These are phyloP conservation scores for Fraxinus baroniana DNA, from an alignment of 305 asterid species.

Conservation along the genomic window DNA sequence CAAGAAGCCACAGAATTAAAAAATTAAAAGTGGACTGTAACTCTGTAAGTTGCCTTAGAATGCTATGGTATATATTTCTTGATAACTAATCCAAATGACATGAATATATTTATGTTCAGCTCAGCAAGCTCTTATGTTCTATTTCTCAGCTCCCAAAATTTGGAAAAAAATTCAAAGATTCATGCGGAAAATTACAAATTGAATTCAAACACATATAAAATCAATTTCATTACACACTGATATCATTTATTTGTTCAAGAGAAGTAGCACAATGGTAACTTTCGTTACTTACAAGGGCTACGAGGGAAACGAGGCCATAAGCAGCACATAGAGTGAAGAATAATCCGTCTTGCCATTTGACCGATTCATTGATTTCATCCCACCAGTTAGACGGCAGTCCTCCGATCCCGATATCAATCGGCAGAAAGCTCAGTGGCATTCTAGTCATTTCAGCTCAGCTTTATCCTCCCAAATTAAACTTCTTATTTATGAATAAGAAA, in stretches of 20 bases:
- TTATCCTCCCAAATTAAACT: neutral
- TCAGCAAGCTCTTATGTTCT: neutral
- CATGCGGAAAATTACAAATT: conserved; percentile 15
- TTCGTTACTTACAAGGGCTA: conserved; percentile 64
- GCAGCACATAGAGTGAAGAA: conserved; percentile 76
- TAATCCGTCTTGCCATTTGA: conserved; percentile 85
- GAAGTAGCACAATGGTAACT: neutral
- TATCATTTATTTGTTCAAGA: neutral
- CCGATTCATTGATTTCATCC: conserved; percentile 80
- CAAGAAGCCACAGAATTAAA: neutral
- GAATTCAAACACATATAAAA: conserved; percentile 15
- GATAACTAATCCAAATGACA: neutral
- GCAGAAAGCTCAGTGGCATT: conserved; percentile 46
- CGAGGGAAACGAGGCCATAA: conserved; percentile 68
- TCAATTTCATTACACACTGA: neutral
- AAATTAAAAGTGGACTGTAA: neutral
- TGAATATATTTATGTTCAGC: neutral
- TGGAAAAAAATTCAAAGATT: neutral
- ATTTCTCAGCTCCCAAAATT: neutral
- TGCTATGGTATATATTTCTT: neutral
- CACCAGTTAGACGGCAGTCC: conserved; percentile 58
- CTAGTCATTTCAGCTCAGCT: conserved; percentile 47
- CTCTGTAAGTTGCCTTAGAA: neutral
- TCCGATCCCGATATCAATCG: conserved; percentile 37
- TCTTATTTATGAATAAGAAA: neutral